Evolutionary conservation across 805 yeast species (phyloP).

Genomic region (Candida arabinofermentans): DNA sequence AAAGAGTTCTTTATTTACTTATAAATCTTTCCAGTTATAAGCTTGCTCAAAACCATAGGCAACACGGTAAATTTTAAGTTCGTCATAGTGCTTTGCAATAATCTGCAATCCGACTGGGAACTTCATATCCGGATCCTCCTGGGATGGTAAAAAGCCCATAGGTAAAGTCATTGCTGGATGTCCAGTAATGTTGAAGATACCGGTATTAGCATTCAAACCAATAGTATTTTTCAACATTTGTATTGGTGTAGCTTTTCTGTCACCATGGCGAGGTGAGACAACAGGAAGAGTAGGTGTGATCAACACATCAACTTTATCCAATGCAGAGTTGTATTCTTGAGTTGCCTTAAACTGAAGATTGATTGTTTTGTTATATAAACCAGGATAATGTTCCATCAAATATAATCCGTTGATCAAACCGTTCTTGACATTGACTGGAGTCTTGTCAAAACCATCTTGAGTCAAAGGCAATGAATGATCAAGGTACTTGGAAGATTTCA

Average conservation of each 20-base stretch:
- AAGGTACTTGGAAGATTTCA: constrained; percentile 16
- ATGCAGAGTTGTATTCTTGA: constrained; percentile 29
- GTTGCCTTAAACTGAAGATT: constrained; percentile 31
- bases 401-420: constrained; percentile 31
- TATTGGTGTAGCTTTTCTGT: constrained; percentile 23
- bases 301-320: constrained; percentile 30
- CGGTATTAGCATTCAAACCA: constrained; percentile 35
- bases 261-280: constrained; percentile 28
- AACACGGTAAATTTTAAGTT: constrained; percentile 28
- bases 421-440: constrained; percentile 20
- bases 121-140: constrained; percentile 29
- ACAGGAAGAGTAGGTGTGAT: constrained; percentile 32
- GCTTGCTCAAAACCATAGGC: constrained; percentile 35
- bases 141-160: constrained; percentile 28
- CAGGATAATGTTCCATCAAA: constrained; percentile 30
- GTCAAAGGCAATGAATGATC: constrained; percentile 17
- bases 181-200: constrained; percentile 34
- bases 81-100: constrained; percentile 33
- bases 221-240: constrained; percentile 26
- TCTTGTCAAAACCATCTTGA: constrained; percentile 18
- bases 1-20: background rate
- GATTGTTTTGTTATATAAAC: constrained; percentile 31
- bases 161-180: constrained; percentile 37
- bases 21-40: constrained; percentile 24
- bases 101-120: constrained; percentile 36